Evolutionary conservation across 164 flowering plant genomes (phyloP), one percentile per base, ranked within the genome.

Genomic region (Magnolia officinalis): DNA sequence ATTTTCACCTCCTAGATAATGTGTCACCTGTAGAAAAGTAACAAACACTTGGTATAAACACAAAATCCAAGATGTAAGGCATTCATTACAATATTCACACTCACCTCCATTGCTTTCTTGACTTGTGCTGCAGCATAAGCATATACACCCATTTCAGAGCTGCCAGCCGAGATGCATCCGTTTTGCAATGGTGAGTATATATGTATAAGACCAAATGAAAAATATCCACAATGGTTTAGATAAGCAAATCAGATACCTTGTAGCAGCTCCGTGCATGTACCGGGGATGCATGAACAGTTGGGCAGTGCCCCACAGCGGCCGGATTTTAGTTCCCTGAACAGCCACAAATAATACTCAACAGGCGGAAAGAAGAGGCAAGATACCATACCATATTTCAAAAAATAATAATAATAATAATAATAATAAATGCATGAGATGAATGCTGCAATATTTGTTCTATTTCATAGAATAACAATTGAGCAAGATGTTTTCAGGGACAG

Each of bases 61-160:
- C 10, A 19, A 55, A 72, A 9, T 50, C 55, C 4, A n/a, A 16
- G 14, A 4, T 7, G 7, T 9, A 51, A 63, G 50, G 66, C 45
- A 45, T 13, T 69, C 20, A 21, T 49, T 29, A 68, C 67, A 69
- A 11, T 72, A 72, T 1, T 50, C 64, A 4, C 14, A 74, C 85
- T n/a, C 64, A 96, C 99, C 93, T 94, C 99, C 72, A 96, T 92
- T 69, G 98, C 97, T 84, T 96, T 96, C 94, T 96, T 96, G 73
- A 96, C 99, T 85, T 96, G 99, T 67, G 99, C 97, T 20, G 97
- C 99, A 72, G 91, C 90, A 85, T 90, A 96, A 50, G 94, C 97
- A 84, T 94, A 96, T 51, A 94, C 97, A 72, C 85, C 91, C 50
- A 91, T 75, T 81, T 96, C 98, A 80, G 98, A 80, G 84, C 99